Evolutionary conservation across 345 rosid species (phyloP).

Genomic region (Salix koriyanagi): DNA sequence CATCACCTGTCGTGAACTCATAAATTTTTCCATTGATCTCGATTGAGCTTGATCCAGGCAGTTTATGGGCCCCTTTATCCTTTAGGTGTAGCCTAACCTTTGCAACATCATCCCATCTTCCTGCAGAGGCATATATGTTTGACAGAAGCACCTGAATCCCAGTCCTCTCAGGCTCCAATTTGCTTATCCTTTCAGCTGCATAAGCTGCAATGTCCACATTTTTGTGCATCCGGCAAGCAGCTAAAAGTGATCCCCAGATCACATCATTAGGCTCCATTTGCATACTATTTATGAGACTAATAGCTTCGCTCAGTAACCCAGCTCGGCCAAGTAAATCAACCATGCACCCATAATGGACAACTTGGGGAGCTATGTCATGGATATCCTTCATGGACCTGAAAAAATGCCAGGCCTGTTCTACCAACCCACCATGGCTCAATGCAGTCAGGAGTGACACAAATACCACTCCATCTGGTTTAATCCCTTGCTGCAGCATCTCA

Average conservation of each 20-base stretch:
- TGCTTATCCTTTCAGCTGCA: slow-evolving; percentile 46
- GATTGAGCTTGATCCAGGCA: slow-evolving; percentile 51
- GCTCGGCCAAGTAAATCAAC: slow-evolving; percentile 70
- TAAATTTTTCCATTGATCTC: slow-evolving; percentile 38
- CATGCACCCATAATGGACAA: slow-evolving; percentile 70
- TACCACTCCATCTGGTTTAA: slow-evolving; percentile 48
- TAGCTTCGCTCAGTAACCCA: slow-evolving; percentile 51
- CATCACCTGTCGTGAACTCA: slow-evolving; percentile 58
- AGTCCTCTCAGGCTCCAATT: slow-evolving; percentile 33
- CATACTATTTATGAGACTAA: slow-evolving; percentile 46
- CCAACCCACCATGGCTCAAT: slow-evolving; percentile 58
- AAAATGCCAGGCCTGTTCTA: slow-evolving; percentile 46
- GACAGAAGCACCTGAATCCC: slow-evolving; percentile 55
- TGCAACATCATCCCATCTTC: slow-evolving; percentile 54
- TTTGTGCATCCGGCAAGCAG: slow-evolving; percentile 53
- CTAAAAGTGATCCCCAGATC: slow-evolving; percentile 59
- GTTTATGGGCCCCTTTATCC: slow-evolving; percentile 47
- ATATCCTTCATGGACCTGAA: slow-evolving; percentile 54
- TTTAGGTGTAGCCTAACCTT: slow-evolving; percentile 54
- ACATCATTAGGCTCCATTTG: slow-evolving; percentile 61
- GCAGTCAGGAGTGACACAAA: slow-evolving; percentile 56
- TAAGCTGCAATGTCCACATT: slow-evolving; percentile 45
- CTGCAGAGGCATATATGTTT: slow-evolving; percentile 54
- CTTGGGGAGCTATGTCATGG: slow-evolving; percentile 40
- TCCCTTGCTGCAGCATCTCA: slow-evolving; percentile 47